phyloP scores from a whole-genome alignment of 2,329 filamentous ascomycete genomes.

The Scedosporium minutisporum region DNA sequence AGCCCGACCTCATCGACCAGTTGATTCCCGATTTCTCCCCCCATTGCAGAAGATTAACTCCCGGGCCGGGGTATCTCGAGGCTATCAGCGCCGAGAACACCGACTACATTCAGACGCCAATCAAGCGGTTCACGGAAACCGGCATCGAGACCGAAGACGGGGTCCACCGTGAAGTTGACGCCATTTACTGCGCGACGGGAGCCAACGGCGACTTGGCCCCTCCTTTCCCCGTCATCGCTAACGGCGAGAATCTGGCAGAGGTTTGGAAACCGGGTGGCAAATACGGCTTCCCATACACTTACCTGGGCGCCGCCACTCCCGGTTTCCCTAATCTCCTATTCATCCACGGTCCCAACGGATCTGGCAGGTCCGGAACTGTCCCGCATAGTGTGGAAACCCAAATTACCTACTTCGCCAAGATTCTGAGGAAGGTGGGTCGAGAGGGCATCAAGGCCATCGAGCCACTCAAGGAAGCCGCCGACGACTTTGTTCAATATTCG shows the following conservation, averaged over 20 bases:
- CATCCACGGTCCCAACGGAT: slow-evolving; percentile 50
- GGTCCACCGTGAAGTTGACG: slow-evolving; percentile 46
- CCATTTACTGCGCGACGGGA: slow-evolving; percentile 60
- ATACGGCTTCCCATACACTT: slow-evolving; percentile 57
- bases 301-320: slow-evolving; percentile 53
- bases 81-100: slow-evolving; percentile 53
- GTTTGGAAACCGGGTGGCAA: slow-evolving; percentile 47
- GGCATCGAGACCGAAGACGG: slow-evolving; percentile 54
- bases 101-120: slow-evolving; percentile 47
- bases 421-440: slow-evolving; percentile 55
- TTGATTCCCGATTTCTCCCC: slow-evolving; percentile 55
- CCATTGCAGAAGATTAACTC: slow-evolving; percentile 55
- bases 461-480: slow-evolving; percentile 47
- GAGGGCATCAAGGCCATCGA: slow-evolving; percentile 56
- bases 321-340: slow-evolving; percentile 61
- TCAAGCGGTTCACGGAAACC: slow-evolving; percentile 46
- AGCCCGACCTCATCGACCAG: slow-evolving; percentile 44
- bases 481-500: slow-evolving; percentile 53
- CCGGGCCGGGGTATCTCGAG: slow-evolving; percentile 59
- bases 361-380: slow-evolving; percentile 54
- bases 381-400: slow-evolving; percentile 59
- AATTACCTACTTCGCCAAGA: slow-evolving; percentile 53
- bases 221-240: slow-evolving; percentile 48
- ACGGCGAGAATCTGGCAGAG: slow-evolving; percentile 41
- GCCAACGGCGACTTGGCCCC: slow-evolving; percentile 51